A percentile compares a stretch with the other conserved stretches of the same genome.
Conservation (phyloP, 2,329 filamentous ascomycete species). For the Aspergillus viridinutans region DNA sequence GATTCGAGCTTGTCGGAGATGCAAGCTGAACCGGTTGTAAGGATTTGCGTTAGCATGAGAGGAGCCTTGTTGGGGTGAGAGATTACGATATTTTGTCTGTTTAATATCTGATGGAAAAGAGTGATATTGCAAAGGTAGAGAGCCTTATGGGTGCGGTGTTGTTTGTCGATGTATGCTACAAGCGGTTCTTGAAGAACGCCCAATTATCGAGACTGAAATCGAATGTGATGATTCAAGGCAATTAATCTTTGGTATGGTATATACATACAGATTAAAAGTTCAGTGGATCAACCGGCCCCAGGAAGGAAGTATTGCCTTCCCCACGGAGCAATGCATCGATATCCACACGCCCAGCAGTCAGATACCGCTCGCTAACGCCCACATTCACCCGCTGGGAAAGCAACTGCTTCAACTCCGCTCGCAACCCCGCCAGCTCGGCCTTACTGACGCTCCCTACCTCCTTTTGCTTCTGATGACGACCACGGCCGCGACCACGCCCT, state of each 20-base stretch:
- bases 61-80: neutral
- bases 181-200: neutral
- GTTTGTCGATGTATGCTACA: neutral
- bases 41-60: neutral
- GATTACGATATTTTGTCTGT: neutral
- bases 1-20: slow-evolving; percentile 5
- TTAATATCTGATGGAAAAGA: neutral
- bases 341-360: slow-evolving; percentile 73
- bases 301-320: slow-evolving; percentile 60
- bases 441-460: slow-evolving; percentile 65
- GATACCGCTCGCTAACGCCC: slow-evolving; percentile 81
- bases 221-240: neutral
- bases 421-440: slow-evolving; percentile 65
- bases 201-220: too few species aligned
- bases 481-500: slow-evolving; percentile 62
- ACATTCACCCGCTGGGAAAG: slow-evolving; percentile 73
- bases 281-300: slow-evolving; percentile 53
- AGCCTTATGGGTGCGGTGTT: neutral
- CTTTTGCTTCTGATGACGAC: slow-evolving; percentile 70
- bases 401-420: slow-evolving; percentile 67
- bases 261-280: slow-evolving; percentile 24
- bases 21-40: slow-evolving; percentile 11
- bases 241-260: neutral
- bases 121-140: neutral
- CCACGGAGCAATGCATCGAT: slow-evolving; percentile 66